phyloP scores from a whole-genome alignment of 2,329 filamentous ascomycete species.

The Chrysoporthe deuterocubensis region DNA sequence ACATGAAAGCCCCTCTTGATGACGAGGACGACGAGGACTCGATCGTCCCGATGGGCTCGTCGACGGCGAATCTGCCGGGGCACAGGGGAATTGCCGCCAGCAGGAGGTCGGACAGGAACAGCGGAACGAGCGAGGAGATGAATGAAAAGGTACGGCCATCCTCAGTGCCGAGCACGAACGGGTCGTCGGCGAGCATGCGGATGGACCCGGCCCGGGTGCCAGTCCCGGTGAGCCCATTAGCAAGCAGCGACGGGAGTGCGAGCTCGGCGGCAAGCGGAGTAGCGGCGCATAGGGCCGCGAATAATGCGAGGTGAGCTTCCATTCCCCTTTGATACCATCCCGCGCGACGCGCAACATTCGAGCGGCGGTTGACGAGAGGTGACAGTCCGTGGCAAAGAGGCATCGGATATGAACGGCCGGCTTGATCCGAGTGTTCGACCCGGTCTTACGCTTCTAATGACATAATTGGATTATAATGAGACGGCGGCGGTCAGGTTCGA shows the following conservation, averaged over 20 bases:
- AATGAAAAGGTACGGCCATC: slow-evolving; percentile 30
- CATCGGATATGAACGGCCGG: slow-evolving; percentile 53
- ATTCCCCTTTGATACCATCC: neutral
- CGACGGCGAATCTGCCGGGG: slow-evolving; percentile 19
- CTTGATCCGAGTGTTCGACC: slow-evolving; percentile 26
- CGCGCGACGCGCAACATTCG: neutral
- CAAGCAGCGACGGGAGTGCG: slow-evolving; percentile 38
- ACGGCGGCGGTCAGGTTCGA: neutral
- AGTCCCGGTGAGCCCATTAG: slow-evolving; percentile 34
- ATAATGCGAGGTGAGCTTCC: slow-evolving; percentile 50
- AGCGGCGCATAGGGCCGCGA: slow-evolving; percentile 43
- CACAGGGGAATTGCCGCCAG: slow-evolving; percentile 32
- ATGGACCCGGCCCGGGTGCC: slow-evolving; percentile 30
- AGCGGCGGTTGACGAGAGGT: slow-evolving; percentile 32
- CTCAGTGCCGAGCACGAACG: slow-evolving; percentile 34
- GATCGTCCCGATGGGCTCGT: slow-evolving; percentile 49
- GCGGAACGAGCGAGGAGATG: slow-evolving; percentile 45
- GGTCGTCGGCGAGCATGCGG: slow-evolving; percentile 31
- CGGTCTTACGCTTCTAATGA: slow-evolving; percentile 13
- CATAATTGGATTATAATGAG: slow-evolving; percentile 15
- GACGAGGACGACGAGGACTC: slow-evolving; percentile 75
- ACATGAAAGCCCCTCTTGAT: slow-evolving; percentile 59
- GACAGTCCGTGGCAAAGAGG: slow-evolving; percentile 60
- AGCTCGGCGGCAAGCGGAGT: slow-evolving; percentile 44
- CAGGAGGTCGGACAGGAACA: slow-evolving; percentile 52